Percentiles rank a stretch among this genome's conserved stretches.
These are phyloP conservation scores for Gonium pectorale DNA, from an alignment of 139 green algal genomes.

Conservation along the genomic window DNA sequence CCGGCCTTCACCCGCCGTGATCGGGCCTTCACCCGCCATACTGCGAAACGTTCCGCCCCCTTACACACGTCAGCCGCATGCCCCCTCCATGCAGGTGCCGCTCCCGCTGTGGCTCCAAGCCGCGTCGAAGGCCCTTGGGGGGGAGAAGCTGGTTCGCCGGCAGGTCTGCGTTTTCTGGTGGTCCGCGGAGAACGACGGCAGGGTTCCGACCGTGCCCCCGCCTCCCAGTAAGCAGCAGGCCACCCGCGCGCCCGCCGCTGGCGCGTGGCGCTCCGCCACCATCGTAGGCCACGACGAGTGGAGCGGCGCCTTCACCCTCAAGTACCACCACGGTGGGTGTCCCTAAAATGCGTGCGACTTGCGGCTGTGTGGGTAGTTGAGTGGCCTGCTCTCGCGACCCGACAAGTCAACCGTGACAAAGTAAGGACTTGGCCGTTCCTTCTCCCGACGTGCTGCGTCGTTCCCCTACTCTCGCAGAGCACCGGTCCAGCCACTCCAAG, in stretches of 20 bases:
- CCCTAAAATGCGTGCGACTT: not conserved
- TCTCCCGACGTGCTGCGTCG: not conserved
- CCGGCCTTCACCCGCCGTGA: not conserved
- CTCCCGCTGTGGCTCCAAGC: not conserved
- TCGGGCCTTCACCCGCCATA: not conserved
- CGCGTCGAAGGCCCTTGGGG: not conserved
- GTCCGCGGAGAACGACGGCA: not conserved
- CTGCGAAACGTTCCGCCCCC: too few relatives aligned
- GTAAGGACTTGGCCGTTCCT: not conserved
- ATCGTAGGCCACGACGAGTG: not conserved
- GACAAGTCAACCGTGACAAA: not conserved
- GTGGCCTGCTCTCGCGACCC: not conserved
- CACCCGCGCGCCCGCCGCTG: not conserved
- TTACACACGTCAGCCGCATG: not conserved
- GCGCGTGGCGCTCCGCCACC: conserved; percentile 5
- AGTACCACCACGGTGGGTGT: conserved; percentile 17
- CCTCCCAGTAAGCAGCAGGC: not conserved
- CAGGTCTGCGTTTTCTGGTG: conserved; percentile 32
- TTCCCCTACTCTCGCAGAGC: not conserved
- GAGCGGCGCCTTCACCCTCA: conserved; percentile 9
- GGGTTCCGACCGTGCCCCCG: conserved; percentile 19
- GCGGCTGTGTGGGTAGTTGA: not conserved
- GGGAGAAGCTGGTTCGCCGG: not conserved
- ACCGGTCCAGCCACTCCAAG: not conserved
- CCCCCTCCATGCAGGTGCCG: not conserved